A percentile compares a stretch with the other conserved stretches of the same genome.
Evolutionary conservation across 2,329 filamentous ascomycete species (phyloP).

Genomic region (Cordyceps farinosa): DNA sequence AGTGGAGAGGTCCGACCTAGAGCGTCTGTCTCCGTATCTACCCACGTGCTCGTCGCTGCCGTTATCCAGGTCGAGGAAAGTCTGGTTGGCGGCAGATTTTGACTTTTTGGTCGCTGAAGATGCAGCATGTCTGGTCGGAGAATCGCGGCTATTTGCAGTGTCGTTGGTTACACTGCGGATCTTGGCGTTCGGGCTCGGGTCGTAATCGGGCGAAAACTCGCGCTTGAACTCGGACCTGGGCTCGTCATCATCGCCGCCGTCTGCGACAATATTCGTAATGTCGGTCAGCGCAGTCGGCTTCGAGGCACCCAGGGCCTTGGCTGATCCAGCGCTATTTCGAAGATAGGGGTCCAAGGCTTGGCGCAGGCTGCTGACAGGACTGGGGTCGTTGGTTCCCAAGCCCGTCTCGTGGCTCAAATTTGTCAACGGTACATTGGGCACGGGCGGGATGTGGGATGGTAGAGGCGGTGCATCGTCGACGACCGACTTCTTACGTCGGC

Average conservation of each 20-base stretch:
- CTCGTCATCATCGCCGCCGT: conserved; percentile 24
- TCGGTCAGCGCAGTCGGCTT: conserved; percentile 27
- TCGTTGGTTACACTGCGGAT: conserved; percentile 60
- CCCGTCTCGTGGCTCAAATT: conserved; percentile 24
- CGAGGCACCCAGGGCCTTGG: conserved; percentile 24
- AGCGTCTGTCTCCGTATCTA: neutral
- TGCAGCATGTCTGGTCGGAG: conserved; percentile 31
- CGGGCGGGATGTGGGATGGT: conserved; percentile 42
- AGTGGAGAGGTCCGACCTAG: neutral
- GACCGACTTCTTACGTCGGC: conserved; percentile 86
- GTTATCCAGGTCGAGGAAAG: conserved; percentile 49
- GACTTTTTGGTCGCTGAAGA: conserved; percentile 24
- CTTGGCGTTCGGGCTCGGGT: conserved; percentile 67
- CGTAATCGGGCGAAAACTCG: conserved; percentile 73
- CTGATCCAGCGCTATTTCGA: conserved; percentile 30
- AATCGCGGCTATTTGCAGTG: conserved; percentile 29
- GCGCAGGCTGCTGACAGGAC: conserved; percentile 74
- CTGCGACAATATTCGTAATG: conserved; percentile 24
- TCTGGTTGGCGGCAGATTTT: conserved; percentile 33
- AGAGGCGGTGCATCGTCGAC: conserved; percentile 66
- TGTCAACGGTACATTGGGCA: conserved; percentile 33
- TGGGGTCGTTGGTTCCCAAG: conserved; percentile 40
- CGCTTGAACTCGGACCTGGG: conserved; percentile 40
- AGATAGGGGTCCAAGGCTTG: conserved; percentile 87
- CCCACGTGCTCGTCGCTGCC: conserved; percentile 39